Base-by-base conservation (phyloP, 108 stramenopile species). In the Parietichytrium sp. region DNA sequence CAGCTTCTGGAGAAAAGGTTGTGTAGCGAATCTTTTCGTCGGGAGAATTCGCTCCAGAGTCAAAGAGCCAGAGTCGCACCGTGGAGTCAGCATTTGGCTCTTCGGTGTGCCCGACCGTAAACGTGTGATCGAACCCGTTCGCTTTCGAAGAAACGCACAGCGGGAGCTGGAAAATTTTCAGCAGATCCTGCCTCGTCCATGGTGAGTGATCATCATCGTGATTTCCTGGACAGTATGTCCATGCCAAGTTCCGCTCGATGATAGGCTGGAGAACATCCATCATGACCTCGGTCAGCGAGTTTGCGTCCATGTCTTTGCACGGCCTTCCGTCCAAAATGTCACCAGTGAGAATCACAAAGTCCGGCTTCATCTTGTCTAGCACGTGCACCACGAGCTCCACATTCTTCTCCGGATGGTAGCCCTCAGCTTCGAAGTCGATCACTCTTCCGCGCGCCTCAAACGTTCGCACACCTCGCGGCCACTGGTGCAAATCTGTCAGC, bases 161-260 rank as follows among this genome's bases (percentile, higher is more conserved):
- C 0, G 61, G 61, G 6, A 72, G 61, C 61, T 72, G 13, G 42
- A 45, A 72, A n/a, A 72, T 72, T 20, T 38, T 42, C 29, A 72
- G 42, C 33, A 72, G 33, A 15, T 54, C 54, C 54, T 54, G 25
- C 7, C 61, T 33, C 3, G 61, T 18, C 61, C 61, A 72, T 13
- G 61, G 61, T 25, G 61, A 72, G 33, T 72, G 61, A 27, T 72
- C 61, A 72, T 72, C 61, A 27, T 72, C 61, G 61, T 72, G 61
- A 20, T 72, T 72, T 13, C 61, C 61, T 10, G 61, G 61, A 27
- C 20, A 26, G 54, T 26, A 54, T n/a, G 54, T 54, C 54, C 61
- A 72, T 42, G 61, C 38, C 23, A 72, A 45, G 13, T 72, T 72
- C 38, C 38, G 38, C 42, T 72, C 61, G 61, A 72, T 33, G 29